Evolutionary conservation across 2,329 filamentous ascomycete species (phyloP), one percentile per base, ranked within the genome.

Genomic region (Berkeleyomyces rouxiae): DNA sequence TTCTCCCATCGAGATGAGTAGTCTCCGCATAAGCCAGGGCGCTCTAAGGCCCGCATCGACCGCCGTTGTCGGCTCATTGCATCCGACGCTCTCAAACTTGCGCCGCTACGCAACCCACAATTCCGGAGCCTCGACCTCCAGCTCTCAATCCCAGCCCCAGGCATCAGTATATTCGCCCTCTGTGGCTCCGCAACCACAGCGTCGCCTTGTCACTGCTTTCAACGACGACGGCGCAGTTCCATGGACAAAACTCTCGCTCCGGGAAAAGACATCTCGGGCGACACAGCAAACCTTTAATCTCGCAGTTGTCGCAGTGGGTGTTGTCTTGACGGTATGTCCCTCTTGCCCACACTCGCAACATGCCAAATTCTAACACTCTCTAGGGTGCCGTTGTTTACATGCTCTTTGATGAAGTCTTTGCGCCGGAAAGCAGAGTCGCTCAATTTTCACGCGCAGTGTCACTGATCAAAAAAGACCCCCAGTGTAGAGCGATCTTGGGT

Each of bases 261-360:
- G 76, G 58, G 92, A 96, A 72, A 96, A 96, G 73, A 84, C 85
- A 2, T 87, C 86, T 33, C 82, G 92, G 46, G 88, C 90, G 7
- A 92, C 89, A 0, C 91, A 96, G 73, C 92, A 96, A 73, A 87
- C 86, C 13, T 86, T 95, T 76, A 96, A 97, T 73, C 83, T 96
- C 67, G 79, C 86, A 67, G 74, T 96, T 66, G 83, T 96, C 7
- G 67, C 90, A 1, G 77, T 85, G 6, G 92, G 92, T 36, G 74
- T 91, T 9, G 79, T 84, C 42, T 77, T 92, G 68, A 96, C 91
- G 43, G 88, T 90, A 78, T 66, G 79, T 68, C 44, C 9, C 31
- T 46, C 53, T 23, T 13, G 3, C 11, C 39, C 4, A n/a, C 2
- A 43, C 9, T 11, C 3, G 9, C 7, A 39, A 33, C 31, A 55